Evolutionary conservation across 1,139 yeast genomes (phyloP), one percentile per base, ranked within the genome.

Genomic region (Geotrichum reessii): DNA sequence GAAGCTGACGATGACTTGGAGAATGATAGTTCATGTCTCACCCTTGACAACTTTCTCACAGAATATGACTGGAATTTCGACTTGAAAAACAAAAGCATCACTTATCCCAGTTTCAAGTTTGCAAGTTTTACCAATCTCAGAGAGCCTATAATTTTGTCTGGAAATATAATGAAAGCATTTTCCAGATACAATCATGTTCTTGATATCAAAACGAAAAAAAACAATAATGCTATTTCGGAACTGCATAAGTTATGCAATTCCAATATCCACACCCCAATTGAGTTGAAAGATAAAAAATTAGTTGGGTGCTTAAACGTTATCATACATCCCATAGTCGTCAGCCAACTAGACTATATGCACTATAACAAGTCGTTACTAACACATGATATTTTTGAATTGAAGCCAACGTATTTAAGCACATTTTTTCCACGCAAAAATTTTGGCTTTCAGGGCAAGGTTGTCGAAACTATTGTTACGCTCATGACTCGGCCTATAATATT

Each of bases 351-450:
- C 44, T 14, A 37, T 14, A 17, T 17, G 8, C 44, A 19, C 21
- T 37, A 37, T 1, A 9, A 37, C 14, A 33, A 40, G 22, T 47
- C 47, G 5, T 40, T 21, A 22, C 24, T n/a, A 1, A 21, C 22
- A 2, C 19, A 25, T 8, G 49, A 50, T 2, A 31, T 40, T n/a
- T 52, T 52, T 52, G 50, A 52, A 25, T 27, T 52, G 3, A 12
- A n/a, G 28, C 49, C 55, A 22, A 27, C 27, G 21, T 31, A 7
- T 1, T 25, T 52, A 2, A 42, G 49, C 11, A 7, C 17, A 2
- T 9, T 14, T 14, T 44, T 52, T 24, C 55, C 55, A 12, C 21
- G 55, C 19, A 28, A 44, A 28, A 21, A 25, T 12, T 52, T 52
- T 52, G 50, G 55, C 12, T 17, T 21, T 9, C 19, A 14, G 9